Evolutionary conservation across 164 flowering plant species (phyloP), one percentile per base, ranked within the genome.

Genomic region (Macadamia tetraphylla): DNA sequence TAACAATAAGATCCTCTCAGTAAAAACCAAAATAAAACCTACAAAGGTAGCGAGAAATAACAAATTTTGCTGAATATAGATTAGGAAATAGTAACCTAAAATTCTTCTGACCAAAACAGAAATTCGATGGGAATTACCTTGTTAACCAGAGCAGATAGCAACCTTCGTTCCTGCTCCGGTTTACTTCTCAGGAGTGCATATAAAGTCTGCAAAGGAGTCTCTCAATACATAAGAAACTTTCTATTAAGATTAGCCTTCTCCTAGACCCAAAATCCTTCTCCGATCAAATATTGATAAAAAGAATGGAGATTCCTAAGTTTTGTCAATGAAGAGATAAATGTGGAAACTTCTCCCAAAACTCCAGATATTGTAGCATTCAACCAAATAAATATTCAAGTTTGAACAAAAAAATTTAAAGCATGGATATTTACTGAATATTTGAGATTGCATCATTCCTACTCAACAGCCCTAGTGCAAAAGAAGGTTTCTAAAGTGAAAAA

Each of bases 121-220:
- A 67, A 64, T 18, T 15, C 62, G 57, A 67, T 66, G 9, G 53
- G 11, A 78, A 84, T 75, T 83, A 92, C 98, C 81, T 94, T 95
- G 78, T 95, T 95, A 60, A 95, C 96, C 62, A 95, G 70, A 1
- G 91, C 86, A 55, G 94, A 79, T 12, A 95, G 93, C 74, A 95
- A 74, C 68, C 86, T 79, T 1, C 96, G 90, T 82, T 92, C 99
- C 83, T 91, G 97, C 75, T 95, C 99, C 70, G 98, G 81, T 76
- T 95, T 95, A 77, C 87, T 82, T 67, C 72, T 85, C 67, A 92
- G 80, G 64, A 95, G 70, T 11, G 76, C 63, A 77, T 87, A 91
- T 58, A 95, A 81, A 12, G 80, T 85, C 98, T 94, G 84, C 61
- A 78, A 67, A 72, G 42, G 42, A 51, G 49, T 59, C 44, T 55